These are phyloP conservation scores for Wickerhamiella sorbophila DNA, from an alignment of 805 yeast genomes.

Conservation along the genomic window DNA sequence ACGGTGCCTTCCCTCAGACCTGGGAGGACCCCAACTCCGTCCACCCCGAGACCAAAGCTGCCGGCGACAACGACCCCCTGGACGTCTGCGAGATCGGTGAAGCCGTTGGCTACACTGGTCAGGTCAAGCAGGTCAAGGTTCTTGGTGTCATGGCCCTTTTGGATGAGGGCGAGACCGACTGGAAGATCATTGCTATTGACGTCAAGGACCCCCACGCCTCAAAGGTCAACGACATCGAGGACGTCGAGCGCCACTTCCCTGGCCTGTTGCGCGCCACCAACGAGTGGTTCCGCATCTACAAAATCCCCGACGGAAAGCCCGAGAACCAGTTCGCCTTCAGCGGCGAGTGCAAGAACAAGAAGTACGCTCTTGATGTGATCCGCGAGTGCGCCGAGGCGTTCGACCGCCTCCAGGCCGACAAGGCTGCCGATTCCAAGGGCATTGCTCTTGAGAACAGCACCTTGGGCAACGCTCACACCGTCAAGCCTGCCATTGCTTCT, in stretches of 20 bases:
- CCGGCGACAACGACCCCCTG: constrained; percentile 90
- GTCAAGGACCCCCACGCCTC: constrained; percentile 79
- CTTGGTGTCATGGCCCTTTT: constrained; percentile 88
- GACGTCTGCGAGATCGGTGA: constrained; percentile 88
- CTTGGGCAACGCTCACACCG: constrained; percentile 30
- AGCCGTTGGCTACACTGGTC: constrained; percentile 43
- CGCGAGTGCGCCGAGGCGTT: constrained; percentile 76
- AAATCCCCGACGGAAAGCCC: constrained; percentile 96
- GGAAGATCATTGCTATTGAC: constrained; percentile 89
- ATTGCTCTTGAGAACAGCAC: constrained; percentile 69
- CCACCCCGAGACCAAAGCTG: constrained; percentile 33
- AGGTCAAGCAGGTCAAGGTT: constrained; percentile 76
- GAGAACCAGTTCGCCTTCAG: constrained; percentile 93
- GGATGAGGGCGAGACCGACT: constrained; percentile 95
- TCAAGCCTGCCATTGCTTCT: constrained; percentile 34
- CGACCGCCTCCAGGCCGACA: constrained; percentile 58
- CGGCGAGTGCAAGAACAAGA: constrained; percentile 79
- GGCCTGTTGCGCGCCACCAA: constrained; percentile 86
- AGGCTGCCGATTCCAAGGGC: constrained; percentile 41
- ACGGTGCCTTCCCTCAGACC: constrained; percentile 97
- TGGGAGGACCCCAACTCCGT: constrained; percentile 85
- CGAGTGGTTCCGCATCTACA: constrained; percentile 97
- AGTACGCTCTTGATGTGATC: constrained; percentile 73
- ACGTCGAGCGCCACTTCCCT: constrained; percentile 79
- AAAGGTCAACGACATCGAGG: constrained; percentile 78